Base-by-base conservation (phyloP, 805 yeast genomes). In the Candida palmyrensis region DNA sequence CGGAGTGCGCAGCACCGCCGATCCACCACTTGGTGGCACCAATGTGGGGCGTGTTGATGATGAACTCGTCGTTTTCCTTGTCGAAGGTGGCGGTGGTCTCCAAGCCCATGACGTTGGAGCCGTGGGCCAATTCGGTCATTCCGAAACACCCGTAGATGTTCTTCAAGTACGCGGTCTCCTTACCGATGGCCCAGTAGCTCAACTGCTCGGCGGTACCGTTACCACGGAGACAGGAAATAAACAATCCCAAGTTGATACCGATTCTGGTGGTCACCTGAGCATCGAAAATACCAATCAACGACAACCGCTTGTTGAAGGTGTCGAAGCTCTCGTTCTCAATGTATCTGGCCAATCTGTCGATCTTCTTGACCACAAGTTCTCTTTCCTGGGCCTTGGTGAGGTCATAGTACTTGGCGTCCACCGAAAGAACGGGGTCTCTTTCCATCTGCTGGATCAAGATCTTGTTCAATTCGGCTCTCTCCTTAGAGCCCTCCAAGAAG, bases 221-320 rank as follows among this genome's bases (percentile, higher is more conserved):
- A 41, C 96, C 96, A 45, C 81, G 76, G 37, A 89, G 63, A 37
- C 95, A 85, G 37, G 77, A 74, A 33, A 86, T 70, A 54, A 90
- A 90, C 37, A 89, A 69, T 4, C 96, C 96, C 43, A 82, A 68
- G 64, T 89, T 95, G 36, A 89, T 88, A 26, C 95, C 96, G 32
- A 85, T 59, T 48, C 97, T 75, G 20, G 96, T 88, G 33, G 78
- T 76, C 28, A 83, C 63, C 45, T 79, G 80, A 12, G 95, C 94
- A 56, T 90, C 97, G 41, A 79, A 70, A 27, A 79, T 65, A 12
- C 78, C 77, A 19, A 80, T 56, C 36, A 79, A 43, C 20, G 77
- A 70, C 40, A 81, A 60, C 48, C 89, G 65, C 45, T 73, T 69
- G 52, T 74, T 75, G 53, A 80, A 79, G 25, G 55, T 59, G 17